A percentile compares a stretch with the other conserved stretches of the same genome.
Conservation (phyloP, 495 filamentous ascomycete species). For the Trichoderma erinaceum region DNA sequence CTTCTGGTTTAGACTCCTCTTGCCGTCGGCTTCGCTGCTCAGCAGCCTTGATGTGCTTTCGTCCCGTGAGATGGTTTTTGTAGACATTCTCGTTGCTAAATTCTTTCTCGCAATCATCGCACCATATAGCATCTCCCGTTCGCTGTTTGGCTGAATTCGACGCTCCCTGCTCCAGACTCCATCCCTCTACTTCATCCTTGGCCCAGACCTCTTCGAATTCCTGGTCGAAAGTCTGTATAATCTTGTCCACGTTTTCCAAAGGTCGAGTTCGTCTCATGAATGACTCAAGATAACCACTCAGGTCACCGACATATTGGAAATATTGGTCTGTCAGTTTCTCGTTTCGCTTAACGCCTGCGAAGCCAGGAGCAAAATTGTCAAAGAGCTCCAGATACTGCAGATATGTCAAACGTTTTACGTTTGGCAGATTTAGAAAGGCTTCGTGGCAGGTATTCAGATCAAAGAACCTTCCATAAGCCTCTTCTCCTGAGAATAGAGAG, state of each 20-base stretch:
- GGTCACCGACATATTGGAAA: slow-evolving; percentile 76
- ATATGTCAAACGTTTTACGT: slow-evolving; percentile 75
- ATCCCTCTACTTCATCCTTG: slow-evolving; percentile 69
- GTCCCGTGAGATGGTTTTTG: slow-evolving; percentile 77
- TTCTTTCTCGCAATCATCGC: slow-evolving; percentile 82
- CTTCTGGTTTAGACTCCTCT: slow-evolving; percentile 21
- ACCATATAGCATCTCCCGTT: slow-evolving; percentile 73
- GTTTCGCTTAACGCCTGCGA: slow-evolving; percentile 60
- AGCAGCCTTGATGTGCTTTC: slow-evolving; percentile 84
- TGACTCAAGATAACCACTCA: slow-evolving; percentile 75
- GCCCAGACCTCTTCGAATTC: slow-evolving; percentile 84
- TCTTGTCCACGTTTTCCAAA: slow-evolving; percentile 72
- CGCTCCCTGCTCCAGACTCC: slow-evolving; percentile 55
- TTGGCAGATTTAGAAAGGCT: slow-evolving; percentile 80
- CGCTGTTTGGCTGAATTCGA: slow-evolving; percentile 36
- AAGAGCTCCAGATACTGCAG: slow-evolving; percentile 87
- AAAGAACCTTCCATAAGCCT: slow-evolving; percentile 82
- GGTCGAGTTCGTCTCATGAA: slow-evolving; percentile 78
- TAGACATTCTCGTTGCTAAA: slow-evolving; percentile 96
- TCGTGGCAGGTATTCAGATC: slow-evolving; percentile 82
- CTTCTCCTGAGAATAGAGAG: slow-evolving; percentile 91
- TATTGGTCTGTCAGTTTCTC: slow-evolving; percentile 89
- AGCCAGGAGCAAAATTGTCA: slow-evolving; percentile 72
- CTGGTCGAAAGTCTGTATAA: slow-evolving; percentile 65
- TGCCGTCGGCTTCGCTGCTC: slow-evolving; percentile 45